Conservation (phyloP, 495 filamentous ascomycete species). For the Penicillium coffeae region DNA sequence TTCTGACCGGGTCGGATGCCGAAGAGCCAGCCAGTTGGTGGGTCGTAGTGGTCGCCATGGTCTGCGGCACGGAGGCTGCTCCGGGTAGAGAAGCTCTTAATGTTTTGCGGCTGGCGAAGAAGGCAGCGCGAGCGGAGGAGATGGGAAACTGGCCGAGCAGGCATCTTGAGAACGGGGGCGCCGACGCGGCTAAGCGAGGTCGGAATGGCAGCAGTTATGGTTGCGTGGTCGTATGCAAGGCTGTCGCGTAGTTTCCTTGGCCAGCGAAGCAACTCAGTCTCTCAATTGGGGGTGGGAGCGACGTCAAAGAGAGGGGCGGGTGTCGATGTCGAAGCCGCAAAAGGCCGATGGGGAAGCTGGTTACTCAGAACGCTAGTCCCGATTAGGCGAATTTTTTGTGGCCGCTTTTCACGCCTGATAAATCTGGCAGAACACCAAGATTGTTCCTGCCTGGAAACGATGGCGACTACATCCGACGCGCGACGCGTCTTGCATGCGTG, state of each 20-base stretch:
- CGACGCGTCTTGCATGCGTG: constrained; percentile 35
- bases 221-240: constrained; percentile 8
- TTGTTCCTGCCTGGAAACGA: constrained; percentile 4
- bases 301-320: constrained; percentile 34
- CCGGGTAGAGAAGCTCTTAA: constrained; percentile 42
- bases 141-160: constrained; percentile 39
- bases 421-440: background rate
- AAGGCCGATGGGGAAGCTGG: constrained; percentile 40
- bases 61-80: constrained; percentile 42
- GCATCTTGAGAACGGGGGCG: constrained; percentile 35
- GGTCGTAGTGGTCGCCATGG: constrained; percentile 82
- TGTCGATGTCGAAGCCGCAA: constrained; percentile 48
- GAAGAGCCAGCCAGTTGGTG: constrained; percentile 86
- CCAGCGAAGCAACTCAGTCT: constrained; percentile 11
- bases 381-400: constrained; percentile 25
- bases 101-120: constrained; percentile 34
- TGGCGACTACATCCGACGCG: constrained; percentile 32
- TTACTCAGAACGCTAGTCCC: constrained; percentile 34
- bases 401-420: constrained; percentile 22
- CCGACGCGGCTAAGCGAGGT: constrained; percentile 6
- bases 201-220: constrained; percentile 3
- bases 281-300: constrained; percentile 22
- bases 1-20: constrained; percentile 91
- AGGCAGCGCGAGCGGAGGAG: constrained; percentile 41
- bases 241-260: constrained; percentile 13